Evolutionary conservation across 2,329 filamentous ascomycete genomes (phyloP), one percentile per base, ranked within the genome.

Genomic region (Fulvia fulva): DNA sequence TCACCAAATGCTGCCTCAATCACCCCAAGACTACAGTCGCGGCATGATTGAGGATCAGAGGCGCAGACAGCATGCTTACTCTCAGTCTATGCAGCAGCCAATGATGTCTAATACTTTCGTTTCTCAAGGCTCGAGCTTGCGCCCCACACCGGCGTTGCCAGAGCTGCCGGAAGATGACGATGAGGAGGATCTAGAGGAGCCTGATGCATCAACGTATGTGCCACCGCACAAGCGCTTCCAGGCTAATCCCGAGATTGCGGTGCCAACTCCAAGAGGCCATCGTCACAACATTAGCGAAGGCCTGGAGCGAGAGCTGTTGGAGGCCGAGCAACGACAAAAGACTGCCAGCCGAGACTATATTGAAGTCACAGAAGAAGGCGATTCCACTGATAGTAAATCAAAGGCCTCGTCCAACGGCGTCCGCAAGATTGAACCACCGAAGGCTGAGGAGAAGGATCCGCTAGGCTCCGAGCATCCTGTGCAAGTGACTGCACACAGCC

Each of bases 231-330:
- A 70, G 62, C 60, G 70, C 30, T 65, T 68, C 25, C 62, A 69
- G 57, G 55, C 66, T 32, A 65, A 69, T 51, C 64, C 78, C 78
- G 9, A 83, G 57, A 84, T 87, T 65, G 81, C 80, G 25, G 80
- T 84, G 49, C 84, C 84, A 9, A 85, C 80, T 52, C 84, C 85
- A 57, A 80, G 81, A 64, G 81, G 81, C 37, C 83, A 86, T 72
- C 80, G 80, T 56, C 88, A 92, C 66, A 91, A 91, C 65, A 81
- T 90, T 43, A 91, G 87, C 67, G 83, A 87, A 62, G 90, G 85
- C 47, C 80, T 96, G 23, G 91, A 96, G 71, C 87, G 87, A 61
- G 91, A 94, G 65, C 87, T 95, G 56, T 88, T 94, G 51, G 89
- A 92, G 68, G 87, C 89, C 4, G 90, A 96, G 67, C 93, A 94